Evolutionary conservation across 176 grass and related monocot species (phyloP).

Genomic region (Paspalum vaginatum): DNA sequence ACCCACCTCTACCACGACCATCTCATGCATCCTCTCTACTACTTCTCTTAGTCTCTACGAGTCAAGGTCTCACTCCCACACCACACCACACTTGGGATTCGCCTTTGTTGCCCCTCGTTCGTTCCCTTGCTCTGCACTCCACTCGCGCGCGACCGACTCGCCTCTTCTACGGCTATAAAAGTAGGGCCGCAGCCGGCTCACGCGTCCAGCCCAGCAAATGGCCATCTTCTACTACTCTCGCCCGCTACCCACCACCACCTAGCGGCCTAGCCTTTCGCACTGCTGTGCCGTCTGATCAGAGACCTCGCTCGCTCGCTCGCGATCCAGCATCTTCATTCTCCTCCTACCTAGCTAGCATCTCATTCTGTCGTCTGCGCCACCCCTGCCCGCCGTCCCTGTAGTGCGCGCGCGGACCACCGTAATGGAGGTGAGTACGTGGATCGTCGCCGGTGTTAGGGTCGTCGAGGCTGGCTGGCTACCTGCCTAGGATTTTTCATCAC

Average conservation of each 20-base stretch:
- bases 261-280: neutral
- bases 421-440: conserved; percentile 26
- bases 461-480: too few species aligned
- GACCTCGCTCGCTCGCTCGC: neutral
- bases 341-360: neutral
- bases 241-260: neutral
- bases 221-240: neutral
- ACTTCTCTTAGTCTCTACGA: too few species aligned
- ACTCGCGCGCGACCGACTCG: neutral
- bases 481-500: too few species aligned
- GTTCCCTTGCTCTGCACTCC: neutral
- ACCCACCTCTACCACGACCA: neutral
- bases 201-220: neutral
- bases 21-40: too few species aligned
- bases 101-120: too few species aligned
- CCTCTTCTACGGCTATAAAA: conserved; percentile 1
- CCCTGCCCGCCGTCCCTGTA: neutral
- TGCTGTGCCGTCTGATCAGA: neutral
- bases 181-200: too few species aligned
- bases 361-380: neutral
- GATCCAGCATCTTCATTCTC: too few species aligned
- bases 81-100: neutral
- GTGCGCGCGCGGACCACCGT: neutral
- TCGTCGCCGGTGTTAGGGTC: too few species aligned
- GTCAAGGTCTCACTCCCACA: neutral